Conservation (phyloP, 169 alveolate species). For the Plasmodium berghei region DNA sequence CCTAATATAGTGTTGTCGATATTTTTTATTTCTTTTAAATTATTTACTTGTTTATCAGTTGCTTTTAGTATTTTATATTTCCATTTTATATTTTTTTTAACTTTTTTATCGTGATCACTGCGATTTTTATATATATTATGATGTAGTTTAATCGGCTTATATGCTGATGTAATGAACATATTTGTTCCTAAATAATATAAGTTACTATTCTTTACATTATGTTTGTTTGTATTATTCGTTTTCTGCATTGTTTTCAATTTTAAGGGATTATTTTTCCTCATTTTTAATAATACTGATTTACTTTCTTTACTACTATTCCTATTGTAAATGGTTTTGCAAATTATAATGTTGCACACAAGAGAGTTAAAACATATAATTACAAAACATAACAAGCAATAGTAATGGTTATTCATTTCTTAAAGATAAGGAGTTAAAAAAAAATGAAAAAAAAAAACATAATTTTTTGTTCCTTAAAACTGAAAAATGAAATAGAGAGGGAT, state of each 20-base stretch:
- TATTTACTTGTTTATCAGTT: slow-evolving; percentile 14
- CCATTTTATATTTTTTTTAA: neutral
- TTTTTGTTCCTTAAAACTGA: neutral
- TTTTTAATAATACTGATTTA: no score
- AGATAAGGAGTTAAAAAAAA: neutral
- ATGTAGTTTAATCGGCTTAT: no score
- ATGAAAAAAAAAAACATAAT: neutral
- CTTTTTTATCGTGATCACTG: neutral
- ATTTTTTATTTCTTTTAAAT: slow-evolving; percentile 59
- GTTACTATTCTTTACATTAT: neutral
- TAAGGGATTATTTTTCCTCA: no score
- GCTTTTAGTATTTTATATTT: neutral
- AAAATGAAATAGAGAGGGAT: neutral
- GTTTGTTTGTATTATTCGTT: neutral
- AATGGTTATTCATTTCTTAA: slow-evolving; percentile 35
- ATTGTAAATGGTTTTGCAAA: slow-evolving; percentile 2
- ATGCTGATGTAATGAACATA: slow-evolving; percentile 4
- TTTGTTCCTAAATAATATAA: slow-evolving; percentile 4
- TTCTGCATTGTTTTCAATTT: no score
- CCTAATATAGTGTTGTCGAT: slow-evolving; percentile 68
- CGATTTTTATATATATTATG: neutral
- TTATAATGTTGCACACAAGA: slow-evolving; percentile 13
- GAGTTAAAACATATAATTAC: slow-evolving; percentile 19
- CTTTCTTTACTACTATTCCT: slow-evolving; percentile 4
- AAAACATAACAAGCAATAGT: slow-evolving; percentile 1